Evolutionary conservation across 2,329 filamentous ascomycete genomes (phyloP).

Genomic region (Penicillium sp.): DNA sequence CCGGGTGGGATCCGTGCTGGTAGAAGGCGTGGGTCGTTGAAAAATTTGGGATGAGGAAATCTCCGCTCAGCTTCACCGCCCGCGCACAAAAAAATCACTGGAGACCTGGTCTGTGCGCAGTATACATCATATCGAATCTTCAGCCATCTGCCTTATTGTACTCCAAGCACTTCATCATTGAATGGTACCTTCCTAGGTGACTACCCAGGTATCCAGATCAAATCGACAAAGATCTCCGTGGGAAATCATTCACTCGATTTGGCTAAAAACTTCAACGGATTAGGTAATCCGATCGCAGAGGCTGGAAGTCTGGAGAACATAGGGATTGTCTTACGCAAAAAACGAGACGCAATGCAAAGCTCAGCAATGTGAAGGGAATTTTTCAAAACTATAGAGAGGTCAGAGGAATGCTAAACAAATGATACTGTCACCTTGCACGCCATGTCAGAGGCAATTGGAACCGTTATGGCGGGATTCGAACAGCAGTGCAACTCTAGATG

Average conservation of each 20-base stretch:
- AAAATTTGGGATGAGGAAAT: constrained; percentile 43
- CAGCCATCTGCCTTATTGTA: not conserved
- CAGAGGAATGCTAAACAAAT: not conserved
- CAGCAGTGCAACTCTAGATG: not conserved
- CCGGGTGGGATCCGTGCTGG: constrained; percentile 9
- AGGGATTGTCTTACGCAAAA: no score
- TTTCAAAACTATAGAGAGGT: accelerated
- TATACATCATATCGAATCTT: not conserved
- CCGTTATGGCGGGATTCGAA: not conserved
- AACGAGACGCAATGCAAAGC: no score
- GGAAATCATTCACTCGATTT: not conserved
- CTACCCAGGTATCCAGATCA: no score
- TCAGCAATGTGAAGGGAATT: not conserved
- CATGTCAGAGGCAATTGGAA: not conserved
- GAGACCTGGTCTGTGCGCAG: constrained; percentile 16
- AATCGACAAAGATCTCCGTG: no score
- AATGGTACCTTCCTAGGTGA: not conserved
- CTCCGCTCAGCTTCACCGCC: constrained; percentile 37
- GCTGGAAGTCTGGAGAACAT: not conserved
- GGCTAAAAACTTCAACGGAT: not conserved
- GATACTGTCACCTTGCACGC: not conserved
- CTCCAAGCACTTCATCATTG: not conserved
- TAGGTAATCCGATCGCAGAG: not conserved
- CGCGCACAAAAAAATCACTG: constrained; percentile 22
- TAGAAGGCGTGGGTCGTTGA: constrained; percentile 27